Conservation (phyloP, 345 rosid genomes). For the Moricandia arvensis region DNA sequence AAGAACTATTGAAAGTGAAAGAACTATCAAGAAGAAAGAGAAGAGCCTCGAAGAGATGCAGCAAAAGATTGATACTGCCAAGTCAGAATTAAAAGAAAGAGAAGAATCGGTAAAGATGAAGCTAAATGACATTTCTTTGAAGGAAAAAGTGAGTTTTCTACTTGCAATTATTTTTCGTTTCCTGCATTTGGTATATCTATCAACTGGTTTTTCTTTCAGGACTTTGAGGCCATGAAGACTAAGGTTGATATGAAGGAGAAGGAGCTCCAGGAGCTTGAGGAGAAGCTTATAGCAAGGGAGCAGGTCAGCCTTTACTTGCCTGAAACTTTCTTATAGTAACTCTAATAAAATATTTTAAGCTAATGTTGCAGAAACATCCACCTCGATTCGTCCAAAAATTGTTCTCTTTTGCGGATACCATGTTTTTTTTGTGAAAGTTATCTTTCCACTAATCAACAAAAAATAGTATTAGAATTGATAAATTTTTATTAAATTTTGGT, state of each 20-base stretch:
- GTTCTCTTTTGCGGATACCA: background rate
- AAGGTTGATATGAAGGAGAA: conserved; percentile 54
- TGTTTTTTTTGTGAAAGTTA: background rate
- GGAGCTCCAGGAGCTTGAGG: conserved; percentile 57
- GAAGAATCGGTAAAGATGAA: conserved; percentile 48
- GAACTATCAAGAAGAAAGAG: conserved; percentile 48
- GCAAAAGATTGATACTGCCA: conserved; percentile 48
- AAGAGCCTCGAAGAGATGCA: conserved; percentile 55
- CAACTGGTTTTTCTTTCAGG: conserved; percentile 41
- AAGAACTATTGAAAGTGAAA: conserved; percentile 51
- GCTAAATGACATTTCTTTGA: conserved; percentile 51
- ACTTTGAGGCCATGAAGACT: conserved; percentile 43
- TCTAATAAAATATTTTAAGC: background rate
- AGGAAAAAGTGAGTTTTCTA: conserved; percentile 59
- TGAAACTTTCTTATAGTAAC: background rate
- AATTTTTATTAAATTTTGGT: background rate
- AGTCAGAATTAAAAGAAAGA: conserved; percentile 52
- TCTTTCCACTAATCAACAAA: background rate
- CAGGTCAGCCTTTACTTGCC: conserved; percentile 49
- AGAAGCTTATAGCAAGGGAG: conserved; percentile 66
- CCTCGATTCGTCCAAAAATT: background rate
- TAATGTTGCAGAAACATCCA: background rate
- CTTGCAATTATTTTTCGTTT: background rate
- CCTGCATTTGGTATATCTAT: conserved; percentile 21
- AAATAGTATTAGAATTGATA: background rate